phyloP scores from a whole-genome alignment of 2,329 filamentous ascomycete species.

The Hypoxylon sp. region DNA sequence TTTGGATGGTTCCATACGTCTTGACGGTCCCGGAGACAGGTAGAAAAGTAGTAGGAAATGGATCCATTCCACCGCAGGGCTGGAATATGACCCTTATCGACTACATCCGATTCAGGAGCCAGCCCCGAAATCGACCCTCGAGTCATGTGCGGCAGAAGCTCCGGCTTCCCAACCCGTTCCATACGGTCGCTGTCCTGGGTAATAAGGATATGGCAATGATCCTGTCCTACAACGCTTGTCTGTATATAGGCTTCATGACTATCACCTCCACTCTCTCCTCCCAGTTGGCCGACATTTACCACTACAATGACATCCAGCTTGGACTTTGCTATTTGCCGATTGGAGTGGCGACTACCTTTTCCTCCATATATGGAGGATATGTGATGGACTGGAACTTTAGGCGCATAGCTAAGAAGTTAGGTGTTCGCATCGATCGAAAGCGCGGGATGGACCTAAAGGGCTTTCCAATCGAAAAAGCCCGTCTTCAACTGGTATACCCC shows the following conservation, averaged over 20 bases:
- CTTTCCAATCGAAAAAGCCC: slow-evolving; percentile 70
- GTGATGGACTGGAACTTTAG: slow-evolving; percentile 78
- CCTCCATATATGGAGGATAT: slow-evolving; percentile 69
- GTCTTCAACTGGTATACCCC: slow-evolving; percentile 69
- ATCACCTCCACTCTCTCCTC: slow-evolving; percentile 68
- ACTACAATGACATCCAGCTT: slow-evolving; percentile 65
- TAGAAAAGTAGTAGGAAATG: slow-evolving; percentile 73
- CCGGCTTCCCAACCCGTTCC: slow-evolving; percentile 70
- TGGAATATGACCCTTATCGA: slow-evolving; percentile 73
- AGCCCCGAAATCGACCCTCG: slow-evolving; percentile 54
- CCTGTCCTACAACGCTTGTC: slow-evolving; percentile 65
- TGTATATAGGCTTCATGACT: slow-evolving; percentile 71
- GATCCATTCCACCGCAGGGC: slow-evolving; percentile 69
- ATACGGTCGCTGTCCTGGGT: slow-evolving; percentile 67
- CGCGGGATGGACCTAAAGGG: slow-evolving; percentile 66
- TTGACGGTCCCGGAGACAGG: slow-evolving; percentile 72
- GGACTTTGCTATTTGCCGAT: slow-evolving; percentile 70
- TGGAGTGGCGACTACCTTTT: slow-evolving; percentile 64
- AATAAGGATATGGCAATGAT: slow-evolving; percentile 72
- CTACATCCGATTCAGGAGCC: slow-evolving; percentile 59
- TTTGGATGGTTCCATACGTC: slow-evolving; percentile 68
- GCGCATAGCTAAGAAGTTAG: slow-evolving; percentile 72
- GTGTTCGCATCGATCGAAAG: slow-evolving; percentile 72
- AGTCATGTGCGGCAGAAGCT: slow-evolving; percentile 60
- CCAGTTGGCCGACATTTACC: slow-evolving; percentile 66